These are phyloP conservation scores for Alternaria alternata DNA, from an alignment of 2,329 filamentous ascomycete genomes.

Conservation along the genomic window DNA sequence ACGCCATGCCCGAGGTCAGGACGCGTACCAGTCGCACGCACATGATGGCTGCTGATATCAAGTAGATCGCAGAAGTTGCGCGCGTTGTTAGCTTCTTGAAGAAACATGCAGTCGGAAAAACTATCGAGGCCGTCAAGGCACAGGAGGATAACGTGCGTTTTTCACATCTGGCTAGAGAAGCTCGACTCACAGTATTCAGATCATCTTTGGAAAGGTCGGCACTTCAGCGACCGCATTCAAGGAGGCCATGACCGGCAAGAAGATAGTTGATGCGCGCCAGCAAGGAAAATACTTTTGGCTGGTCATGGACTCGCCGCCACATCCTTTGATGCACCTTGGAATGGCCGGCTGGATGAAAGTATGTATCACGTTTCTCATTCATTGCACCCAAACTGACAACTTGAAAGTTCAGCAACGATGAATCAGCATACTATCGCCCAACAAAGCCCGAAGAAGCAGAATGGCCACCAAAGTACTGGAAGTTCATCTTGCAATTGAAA, in stretches of 20 bases:
- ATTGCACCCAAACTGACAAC: neutral
- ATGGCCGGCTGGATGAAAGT: conserved; percentile 71
- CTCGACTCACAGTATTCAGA: conserved; percentile 47
- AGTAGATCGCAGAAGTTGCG: conserved; percentile 69
- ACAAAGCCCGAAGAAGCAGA: conserved; percentile 64
- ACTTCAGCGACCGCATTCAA: conserved; percentile 79
- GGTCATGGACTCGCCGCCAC: conserved; percentile 78
- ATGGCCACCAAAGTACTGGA: conserved; percentile 93
- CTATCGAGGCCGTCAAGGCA: conserved; percentile 72
- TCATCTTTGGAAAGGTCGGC: conserved; percentile 90
- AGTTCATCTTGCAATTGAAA: conserved; percentile 78
- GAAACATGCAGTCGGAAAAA: conserved; percentile 84
- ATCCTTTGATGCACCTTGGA: conserved; percentile 88
- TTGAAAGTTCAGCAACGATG: conserved; percentile 76
- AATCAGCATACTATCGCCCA: conserved; percentile 80
- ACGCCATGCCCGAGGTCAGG: conserved; percentile 50
- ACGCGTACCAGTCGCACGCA: conserved; percentile 3
- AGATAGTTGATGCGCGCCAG: conserved; percentile 73
- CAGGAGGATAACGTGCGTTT: conserved; percentile 70
- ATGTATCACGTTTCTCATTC: neutral
- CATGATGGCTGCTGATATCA: conserved; percentile 15
- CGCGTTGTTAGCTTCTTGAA: conserved; percentile 86
- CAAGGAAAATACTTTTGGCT: conserved; percentile 99
- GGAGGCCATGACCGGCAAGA: conserved; percentile 76
- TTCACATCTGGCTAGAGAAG: neutral